A percentile compares a stretch with the other conserved stretches of the same genome.
Conservation (phyloP, 306 rosid species). For the Glycine soja region DNA sequence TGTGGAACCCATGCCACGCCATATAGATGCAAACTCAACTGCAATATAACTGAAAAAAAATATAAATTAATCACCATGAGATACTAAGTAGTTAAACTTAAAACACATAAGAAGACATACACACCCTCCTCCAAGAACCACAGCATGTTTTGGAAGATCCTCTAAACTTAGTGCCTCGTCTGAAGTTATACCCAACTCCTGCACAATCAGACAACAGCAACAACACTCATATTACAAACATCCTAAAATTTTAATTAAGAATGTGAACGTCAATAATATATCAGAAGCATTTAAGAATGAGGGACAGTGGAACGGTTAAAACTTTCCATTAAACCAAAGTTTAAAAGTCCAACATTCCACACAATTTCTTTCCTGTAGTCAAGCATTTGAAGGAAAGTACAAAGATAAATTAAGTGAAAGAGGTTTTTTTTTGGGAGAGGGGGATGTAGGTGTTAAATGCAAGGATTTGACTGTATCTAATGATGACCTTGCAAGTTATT, state of each 20-base stretch:
- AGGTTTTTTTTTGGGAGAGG: not conserved
- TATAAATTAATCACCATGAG: slow-evolving; percentile 29
- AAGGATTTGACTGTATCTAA: not conserved
- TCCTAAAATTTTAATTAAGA: slow-evolving; percentile 24
- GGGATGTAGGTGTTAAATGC: not conserved
- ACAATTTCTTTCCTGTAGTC: not conserved
- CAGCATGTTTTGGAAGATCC: slow-evolving; percentile 81
- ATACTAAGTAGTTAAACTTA: slow-evolving; percentile 34
- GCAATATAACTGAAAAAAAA: slow-evolving; percentile 79
- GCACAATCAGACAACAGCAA: slow-evolving; percentile 30
- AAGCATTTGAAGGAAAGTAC: not conserved
- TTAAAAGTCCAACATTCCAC: slow-evolving; percentile 14
- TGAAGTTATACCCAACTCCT: slow-evolving; percentile 95
- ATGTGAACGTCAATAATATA: not conserved
- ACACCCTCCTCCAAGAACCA: slow-evolving; percentile 96
- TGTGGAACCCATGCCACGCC: slow-evolving; percentile 92
- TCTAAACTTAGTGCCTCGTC: slow-evolving; percentile 98
- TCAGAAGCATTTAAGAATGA: slow-evolving; percentile 4
- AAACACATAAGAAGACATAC: slow-evolving; percentile 45
- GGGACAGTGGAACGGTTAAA: not conserved
- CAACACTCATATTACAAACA: slow-evolving; percentile 4
- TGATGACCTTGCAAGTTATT: not conserved
- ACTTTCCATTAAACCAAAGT: not conserved
- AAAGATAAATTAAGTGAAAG: not conserved
- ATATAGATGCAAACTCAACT: slow-evolving; percentile 94